Conservation (phyloP, 352 stramenopile genomes). For the Phytophthora podocarpi region DNA sequence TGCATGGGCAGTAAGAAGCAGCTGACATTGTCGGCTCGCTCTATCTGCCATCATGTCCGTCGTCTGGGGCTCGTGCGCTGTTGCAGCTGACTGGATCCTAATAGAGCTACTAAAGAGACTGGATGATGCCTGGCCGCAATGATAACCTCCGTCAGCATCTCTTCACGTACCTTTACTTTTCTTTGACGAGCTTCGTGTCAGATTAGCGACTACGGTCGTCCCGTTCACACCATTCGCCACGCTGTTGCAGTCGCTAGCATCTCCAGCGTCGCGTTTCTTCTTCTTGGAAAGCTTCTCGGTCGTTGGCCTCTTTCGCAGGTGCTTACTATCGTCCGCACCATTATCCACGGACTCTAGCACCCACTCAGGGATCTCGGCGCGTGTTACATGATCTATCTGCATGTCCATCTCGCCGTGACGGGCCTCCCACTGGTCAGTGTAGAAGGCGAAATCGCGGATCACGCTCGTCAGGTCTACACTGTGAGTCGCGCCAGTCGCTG, state of each 20-base stretch:
- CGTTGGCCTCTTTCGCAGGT: constrained; percentile 27
- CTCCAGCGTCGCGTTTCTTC: constrained; percentile 33
- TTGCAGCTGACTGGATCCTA: background rate
- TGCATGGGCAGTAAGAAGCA: background rate
- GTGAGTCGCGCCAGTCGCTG: constrained; percentile 18
- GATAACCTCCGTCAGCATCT: constrained; percentile 22
- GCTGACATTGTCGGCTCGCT: background rate
- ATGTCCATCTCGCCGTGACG: constrained; percentile 84
- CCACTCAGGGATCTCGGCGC: constrained; percentile 64
- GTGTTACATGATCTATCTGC: constrained; percentile 73
- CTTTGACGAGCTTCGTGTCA: constrained; percentile 28
- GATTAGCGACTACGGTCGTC: background rate
- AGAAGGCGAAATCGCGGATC: constrained; percentile 78
- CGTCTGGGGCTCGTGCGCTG: background rate
- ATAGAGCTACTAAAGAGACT: background rate
- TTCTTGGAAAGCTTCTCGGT: constrained; percentile 26
- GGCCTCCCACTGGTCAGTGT: constrained; percentile 80
- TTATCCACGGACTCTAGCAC: constrained; percentile 51
- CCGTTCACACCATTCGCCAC: background rate
- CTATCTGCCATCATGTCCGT: background rate
- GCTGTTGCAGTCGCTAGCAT: constrained; percentile 10
- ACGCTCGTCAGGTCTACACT: constrained; percentile 72
- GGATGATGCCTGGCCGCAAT: background rate
- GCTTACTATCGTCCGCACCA: constrained; percentile 30
- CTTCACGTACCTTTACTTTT: constrained; percentile 51